Evolutionary conservation across 1,284 basidiomycete genomes (phyloP).

Genomic region (Agaricales sp.): DNA sequence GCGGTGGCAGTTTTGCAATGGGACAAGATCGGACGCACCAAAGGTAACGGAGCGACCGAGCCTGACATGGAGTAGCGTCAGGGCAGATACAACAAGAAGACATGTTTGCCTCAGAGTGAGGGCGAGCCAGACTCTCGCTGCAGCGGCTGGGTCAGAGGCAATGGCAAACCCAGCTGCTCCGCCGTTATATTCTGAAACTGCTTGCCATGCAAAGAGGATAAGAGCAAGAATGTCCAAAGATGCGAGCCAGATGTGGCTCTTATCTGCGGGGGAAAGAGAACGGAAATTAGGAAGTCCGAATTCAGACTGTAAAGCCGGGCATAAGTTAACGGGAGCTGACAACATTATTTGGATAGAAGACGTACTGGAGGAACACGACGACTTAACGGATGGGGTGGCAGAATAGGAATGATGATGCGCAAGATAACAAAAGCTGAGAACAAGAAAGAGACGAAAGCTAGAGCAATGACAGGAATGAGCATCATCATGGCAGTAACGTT

Average conservation of each 20-base stretch:
- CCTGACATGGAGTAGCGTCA: slow-evolving; percentile 60
- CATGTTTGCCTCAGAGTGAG: slow-evolving; percentile 55
- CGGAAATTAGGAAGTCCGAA: slow-evolving; percentile 60
- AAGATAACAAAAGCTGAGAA: slow-evolving; percentile 64
- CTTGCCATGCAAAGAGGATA: slow-evolving; percentile 54
- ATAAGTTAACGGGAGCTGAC: background rate
- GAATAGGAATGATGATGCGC: slow-evolving; percentile 57
- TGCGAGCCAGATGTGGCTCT: slow-evolving; percentile 63
- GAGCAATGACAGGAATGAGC: slow-evolving; percentile 49
- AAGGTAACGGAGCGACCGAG: slow-evolving; percentile 58
- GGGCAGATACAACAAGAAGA: slow-evolving; percentile 43
- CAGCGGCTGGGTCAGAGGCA: slow-evolving; percentile 36
- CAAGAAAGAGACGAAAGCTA: slow-evolving; percentile 59
- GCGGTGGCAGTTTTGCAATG: background rate
- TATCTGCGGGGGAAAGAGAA: slow-evolving; percentile 52
- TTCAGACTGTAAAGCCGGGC: slow-evolving; percentile 39
- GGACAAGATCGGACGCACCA: slow-evolving; percentile 21
- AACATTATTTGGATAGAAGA: no score
- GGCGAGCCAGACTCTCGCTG: slow-evolving; percentile 51
- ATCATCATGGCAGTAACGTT: slow-evolving; percentile 45
- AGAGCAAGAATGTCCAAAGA: slow-evolving; percentile 51
- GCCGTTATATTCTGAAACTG: slow-evolving; percentile 37
- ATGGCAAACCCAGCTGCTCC: slow-evolving; percentile 30
- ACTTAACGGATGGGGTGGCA: slow-evolving; percentile 60
- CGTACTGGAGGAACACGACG: slow-evolving; percentile 58